Evolutionary conservation across 2,329 filamentous ascomycete species (phyloP).

Genomic region (Aureobasidium pullulans): DNA sequence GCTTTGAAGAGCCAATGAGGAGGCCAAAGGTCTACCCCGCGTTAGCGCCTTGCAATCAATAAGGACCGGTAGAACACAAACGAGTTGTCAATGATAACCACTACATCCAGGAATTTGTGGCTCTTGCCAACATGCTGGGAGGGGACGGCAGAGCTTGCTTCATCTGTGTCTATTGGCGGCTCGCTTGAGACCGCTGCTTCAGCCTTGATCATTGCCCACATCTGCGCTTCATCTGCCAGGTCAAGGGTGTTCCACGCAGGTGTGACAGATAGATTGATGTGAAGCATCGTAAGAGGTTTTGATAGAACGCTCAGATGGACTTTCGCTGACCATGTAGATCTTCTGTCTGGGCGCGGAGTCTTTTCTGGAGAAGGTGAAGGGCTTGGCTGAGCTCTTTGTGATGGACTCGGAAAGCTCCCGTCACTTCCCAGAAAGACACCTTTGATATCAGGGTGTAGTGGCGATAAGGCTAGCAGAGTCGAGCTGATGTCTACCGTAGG

Average conservation of each 20-base stretch:
- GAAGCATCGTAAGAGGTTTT: not conserved
- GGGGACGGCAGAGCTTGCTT: not conserved
- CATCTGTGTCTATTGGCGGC: not conserved
- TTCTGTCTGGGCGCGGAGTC: not conserved
- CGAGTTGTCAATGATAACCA: conserved; percentile 33
- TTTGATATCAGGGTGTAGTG: not conserved
- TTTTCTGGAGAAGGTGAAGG: conserved; percentile 11
- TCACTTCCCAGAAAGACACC: not conserved
- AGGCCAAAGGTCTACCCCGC: conserved; percentile 3
- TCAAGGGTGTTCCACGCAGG: conserved; percentile 5
- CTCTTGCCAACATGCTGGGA: not conserved
- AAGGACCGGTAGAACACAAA: conserved; percentile 18
- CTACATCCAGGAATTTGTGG: conserved; percentile 23
- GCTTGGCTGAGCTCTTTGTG: not conserved
- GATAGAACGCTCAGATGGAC: too few relatives aligned
- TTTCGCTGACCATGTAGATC: not conserved
- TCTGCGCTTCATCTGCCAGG: not conserved
- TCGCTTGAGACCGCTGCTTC: not conserved
- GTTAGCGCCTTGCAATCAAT: not conserved
- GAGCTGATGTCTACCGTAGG: not conserved
- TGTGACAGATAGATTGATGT: not conserved
- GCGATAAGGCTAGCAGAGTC: not conserved
- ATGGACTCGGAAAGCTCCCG: not conserved
- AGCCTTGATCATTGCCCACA: conserved; percentile 10
- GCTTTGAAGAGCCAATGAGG: not conserved